phyloP scores from a whole-genome alignment of 306 rosid species.

The Cajanus cajan region DNA sequence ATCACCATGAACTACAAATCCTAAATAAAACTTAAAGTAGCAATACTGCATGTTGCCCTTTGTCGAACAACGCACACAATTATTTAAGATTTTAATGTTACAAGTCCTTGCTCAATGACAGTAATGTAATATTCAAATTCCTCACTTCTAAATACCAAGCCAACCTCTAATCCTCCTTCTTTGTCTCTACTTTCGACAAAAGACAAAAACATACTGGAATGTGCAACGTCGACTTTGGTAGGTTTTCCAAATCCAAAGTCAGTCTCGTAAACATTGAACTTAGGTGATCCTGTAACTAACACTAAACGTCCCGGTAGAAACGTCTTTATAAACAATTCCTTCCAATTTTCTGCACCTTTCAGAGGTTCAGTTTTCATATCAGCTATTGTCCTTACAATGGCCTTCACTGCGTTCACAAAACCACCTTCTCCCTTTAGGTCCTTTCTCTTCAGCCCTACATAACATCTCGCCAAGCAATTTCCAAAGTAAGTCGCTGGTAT shows the following conservation, averaged over 20 bases:
- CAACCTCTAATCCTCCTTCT: constrained; percentile 43
- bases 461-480: constrained; percentile 24
- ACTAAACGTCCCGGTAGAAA: constrained; percentile 5
- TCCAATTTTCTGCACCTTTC: constrained; percentile 20
- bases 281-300: constrained; percentile 28
- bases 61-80: too few relatives aligned
- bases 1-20: too few relatives aligned
- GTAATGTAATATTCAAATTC: too few relatives aligned
- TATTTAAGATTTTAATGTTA: too few relatives aligned
- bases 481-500: constrained; percentile 32
- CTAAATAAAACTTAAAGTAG: too few relatives aligned
- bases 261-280: constrained; percentile 34
- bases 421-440: constrained; percentile 32
- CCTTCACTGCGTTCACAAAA: constrained; percentile 33
- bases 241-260: constrained; percentile 46
- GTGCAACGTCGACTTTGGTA: constrained; percentile 36
- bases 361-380: constrained; percentile 20
- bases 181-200: constrained; percentile 27
- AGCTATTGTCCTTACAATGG: neutral
- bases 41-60: too few relatives aligned
- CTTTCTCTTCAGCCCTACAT: constrained; percentile 28
- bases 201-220: constrained; percentile 25
- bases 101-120: too few relatives aligned
- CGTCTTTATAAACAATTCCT: neutral
- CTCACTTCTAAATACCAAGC: too few relatives aligned